Percentiles rank a stretch among this genome's conserved stretches.
Evolutionary conservation across 192 early-diverging fungal species (phyloP).

Genomic region (Coemansia sp.): DNA sequence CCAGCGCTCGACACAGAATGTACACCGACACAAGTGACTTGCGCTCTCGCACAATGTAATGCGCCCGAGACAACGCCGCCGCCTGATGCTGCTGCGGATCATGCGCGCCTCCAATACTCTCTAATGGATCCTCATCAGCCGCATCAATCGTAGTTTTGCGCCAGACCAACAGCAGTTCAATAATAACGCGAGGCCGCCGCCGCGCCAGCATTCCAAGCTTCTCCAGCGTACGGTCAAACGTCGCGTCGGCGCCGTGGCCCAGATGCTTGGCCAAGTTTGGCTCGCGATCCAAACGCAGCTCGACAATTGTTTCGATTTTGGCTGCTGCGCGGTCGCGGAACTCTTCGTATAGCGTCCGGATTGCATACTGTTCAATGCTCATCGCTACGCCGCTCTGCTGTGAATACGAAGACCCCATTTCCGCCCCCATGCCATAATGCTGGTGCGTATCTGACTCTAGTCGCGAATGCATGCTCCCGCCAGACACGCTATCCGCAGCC

Average conservation of each 20-base stretch:
- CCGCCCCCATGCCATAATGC: conserved; percentile 1
- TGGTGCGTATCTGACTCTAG: background rate
- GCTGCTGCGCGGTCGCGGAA: conserved; percentile 39
- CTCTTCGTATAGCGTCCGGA: conserved; percentile 50
- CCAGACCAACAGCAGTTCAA: conserved; percentile 77
- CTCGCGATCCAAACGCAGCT: conserved; percentile 59
- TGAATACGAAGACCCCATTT: conserved; percentile 1
- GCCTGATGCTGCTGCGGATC: conserved; percentile 47
- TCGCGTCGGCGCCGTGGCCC: conserved; percentile 66
- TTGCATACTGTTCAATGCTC: conserved; percentile 49
- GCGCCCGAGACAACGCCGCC: conserved; percentile 37
- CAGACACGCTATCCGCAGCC: conserved; percentile 2
- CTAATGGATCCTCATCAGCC: conserved; percentile 31
- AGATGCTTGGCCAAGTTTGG: conserved; percentile 61
- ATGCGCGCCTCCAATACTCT: conserved; percentile 14
- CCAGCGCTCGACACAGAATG: conserved; percentile 85
- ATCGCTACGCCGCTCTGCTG: background rate
- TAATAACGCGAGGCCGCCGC: conserved; percentile 83
- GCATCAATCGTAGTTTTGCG: conserved; percentile 64
- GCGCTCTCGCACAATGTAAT: conserved; percentile 47
- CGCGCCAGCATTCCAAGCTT: conserved; percentile 79
- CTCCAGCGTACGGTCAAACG: conserved; percentile 78
- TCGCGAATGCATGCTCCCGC: conserved; percentile 5
- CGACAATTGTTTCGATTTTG: conserved; percentile 45
- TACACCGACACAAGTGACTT: conserved; percentile 69